phyloP scores from a whole-genome alignment of 345 rosid species.

The Physaria fendleri region DNA sequence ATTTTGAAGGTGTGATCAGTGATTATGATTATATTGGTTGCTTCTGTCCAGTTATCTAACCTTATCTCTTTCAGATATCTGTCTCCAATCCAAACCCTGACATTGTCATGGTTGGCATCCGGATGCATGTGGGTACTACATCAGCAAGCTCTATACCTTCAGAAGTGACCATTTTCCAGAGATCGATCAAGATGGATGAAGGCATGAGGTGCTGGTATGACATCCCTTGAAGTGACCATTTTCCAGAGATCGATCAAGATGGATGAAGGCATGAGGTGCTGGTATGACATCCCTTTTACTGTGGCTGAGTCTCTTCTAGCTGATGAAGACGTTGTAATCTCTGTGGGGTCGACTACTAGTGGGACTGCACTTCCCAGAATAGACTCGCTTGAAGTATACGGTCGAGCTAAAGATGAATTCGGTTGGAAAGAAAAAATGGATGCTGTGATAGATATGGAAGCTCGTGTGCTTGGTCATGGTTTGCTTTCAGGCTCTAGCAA shows the following conservation, averaged over 20 bases:
- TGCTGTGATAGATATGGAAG: slow-evolving; percentile 87
- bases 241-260: slow-evolving; percentile 89
- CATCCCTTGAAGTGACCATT: slow-evolving; percentile 81
- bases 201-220: slow-evolving; percentile 97
- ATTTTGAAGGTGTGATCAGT: not conserved
- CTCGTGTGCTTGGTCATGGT: slow-evolving; percentile 82
- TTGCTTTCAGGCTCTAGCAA: slow-evolving; percentile 61
- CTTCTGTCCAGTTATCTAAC: slow-evolving; percentile 2
- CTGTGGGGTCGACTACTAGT: slow-evolving; percentile 79
- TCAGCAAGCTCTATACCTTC: slow-evolving; percentile 91
- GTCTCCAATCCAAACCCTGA: slow-evolving; percentile 92
- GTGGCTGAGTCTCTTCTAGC: slow-evolving; percentile 96
- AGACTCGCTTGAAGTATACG: slow-evolving; percentile 91
- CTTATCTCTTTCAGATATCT: slow-evolving; percentile 53
- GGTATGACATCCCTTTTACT: slow-evolving; percentile 97
- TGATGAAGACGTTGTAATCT: slow-evolving; percentile 83
- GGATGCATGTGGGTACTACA: slow-evolving; percentile 83
- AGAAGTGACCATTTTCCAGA: slow-evolving; percentile 81
- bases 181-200: slow-evolving; percentile 88
- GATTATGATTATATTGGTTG: not conserved
- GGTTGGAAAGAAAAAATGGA: slow-evolving; percentile 99
- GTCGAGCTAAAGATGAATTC: slow-evolving; percentile 97
- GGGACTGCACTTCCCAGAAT: slow-evolving; percentile 80
- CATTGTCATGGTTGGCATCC: slow-evolving; percentile 96
- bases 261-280: slow-evolving; percentile 91